Conservation (phyloP, 2,329 filamentous ascomycete species). For the Pseudocercospora pini-densiflorae region DNA sequence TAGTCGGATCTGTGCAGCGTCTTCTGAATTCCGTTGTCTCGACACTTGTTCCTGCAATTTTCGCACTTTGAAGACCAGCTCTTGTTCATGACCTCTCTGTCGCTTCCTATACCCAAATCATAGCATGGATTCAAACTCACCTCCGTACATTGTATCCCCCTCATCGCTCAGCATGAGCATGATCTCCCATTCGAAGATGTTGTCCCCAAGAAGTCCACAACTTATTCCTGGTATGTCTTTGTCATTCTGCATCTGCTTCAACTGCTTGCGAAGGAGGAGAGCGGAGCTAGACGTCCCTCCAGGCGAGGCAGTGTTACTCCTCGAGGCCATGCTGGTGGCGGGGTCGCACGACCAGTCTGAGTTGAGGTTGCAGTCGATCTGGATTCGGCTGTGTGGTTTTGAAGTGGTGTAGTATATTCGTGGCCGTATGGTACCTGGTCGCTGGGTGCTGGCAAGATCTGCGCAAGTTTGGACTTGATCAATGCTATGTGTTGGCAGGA, state of each 20-base stretch:
- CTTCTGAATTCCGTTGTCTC: background rate
- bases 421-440: background rate
- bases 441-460: background rate
- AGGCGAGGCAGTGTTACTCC: constrained; percentile 29
- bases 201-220: constrained; percentile 81
- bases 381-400: background rate
- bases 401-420: background rate
- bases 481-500: background rate
- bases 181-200: constrained; percentile 97
- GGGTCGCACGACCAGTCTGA: background rate
- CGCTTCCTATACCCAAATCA: background rate
- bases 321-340: constrained; percentile 22
- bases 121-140: constrained; percentile 54
- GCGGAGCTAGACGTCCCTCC: constrained; percentile 59
- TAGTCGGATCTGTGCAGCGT: background rate
- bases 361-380: background rate
- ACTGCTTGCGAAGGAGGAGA: constrained; percentile 77
- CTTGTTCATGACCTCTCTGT: background rate
- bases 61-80: background rate
- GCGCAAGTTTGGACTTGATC: background rate
- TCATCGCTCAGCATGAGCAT: constrained; percentile 98
- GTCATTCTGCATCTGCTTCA: constrained; percentile 91
- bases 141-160: constrained; percentile 78
- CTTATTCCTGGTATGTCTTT: constrained; percentile 95
- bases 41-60: background rate